These are phyloP conservation scores for Hypomyces perniciosus DNA, from an alignment of 2,329 filamentous ascomycete species.

Conservation along the genomic window DNA sequence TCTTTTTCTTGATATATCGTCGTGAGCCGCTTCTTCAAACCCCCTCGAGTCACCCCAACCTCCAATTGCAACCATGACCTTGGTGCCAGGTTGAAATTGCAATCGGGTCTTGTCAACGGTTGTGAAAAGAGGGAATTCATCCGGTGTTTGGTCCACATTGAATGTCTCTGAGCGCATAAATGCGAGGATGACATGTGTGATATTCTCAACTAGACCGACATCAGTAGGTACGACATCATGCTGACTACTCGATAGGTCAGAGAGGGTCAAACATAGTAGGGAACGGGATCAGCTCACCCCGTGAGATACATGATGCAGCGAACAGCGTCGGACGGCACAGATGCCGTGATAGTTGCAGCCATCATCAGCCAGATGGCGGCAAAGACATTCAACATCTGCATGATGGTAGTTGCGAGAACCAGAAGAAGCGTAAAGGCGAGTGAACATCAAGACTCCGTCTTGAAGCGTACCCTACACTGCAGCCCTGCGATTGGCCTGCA, in stretches of 20 bases:
- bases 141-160: conserved; percentile 34
- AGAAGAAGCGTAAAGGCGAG: no score
- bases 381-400: neutral
- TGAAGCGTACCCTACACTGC: no score
- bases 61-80: conserved; percentile 65
- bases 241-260: conserved; percentile 32
- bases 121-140: conserved; percentile 47
- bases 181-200: conserved; percentile 54
- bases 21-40: conserved; percentile 52
- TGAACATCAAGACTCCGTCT: no score
- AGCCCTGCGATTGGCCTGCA: no score
- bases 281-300: conserved; percentile 30
- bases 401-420: neutral
- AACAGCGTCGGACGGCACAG: conserved; percentile 9
- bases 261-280: neutral
- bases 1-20: conserved; percentile 42
- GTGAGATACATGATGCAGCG: conserved; percentile 45
- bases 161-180: conserved; percentile 51
- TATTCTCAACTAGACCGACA: conserved; percentile 30
- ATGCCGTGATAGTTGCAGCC: neutral
- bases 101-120: conserved; percentile 41
- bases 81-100: conserved; percentile 46
- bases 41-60: conserved; percentile 67
- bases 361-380: conserved; percentile 8
- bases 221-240: conserved; percentile 37